Conservation (phyloP, 768 basidiomycete species). For the Polyporus arcularius region DNA sequence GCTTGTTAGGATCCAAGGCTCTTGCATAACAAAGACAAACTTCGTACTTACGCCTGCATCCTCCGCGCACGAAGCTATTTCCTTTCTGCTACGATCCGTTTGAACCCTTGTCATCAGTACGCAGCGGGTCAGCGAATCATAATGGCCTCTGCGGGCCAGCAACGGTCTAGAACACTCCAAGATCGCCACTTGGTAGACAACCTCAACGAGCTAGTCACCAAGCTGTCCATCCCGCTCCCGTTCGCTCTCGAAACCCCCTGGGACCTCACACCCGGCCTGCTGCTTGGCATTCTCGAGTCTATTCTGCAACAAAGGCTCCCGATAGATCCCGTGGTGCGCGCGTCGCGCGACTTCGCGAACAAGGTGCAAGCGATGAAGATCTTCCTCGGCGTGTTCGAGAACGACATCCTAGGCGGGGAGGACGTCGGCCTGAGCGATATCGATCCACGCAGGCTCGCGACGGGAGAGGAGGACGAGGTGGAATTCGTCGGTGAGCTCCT, state of each 20-base stretch:
- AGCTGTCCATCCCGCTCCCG: conserved; percentile 31
- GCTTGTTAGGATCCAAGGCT: background rate
- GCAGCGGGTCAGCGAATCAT: too few relatives aligned
- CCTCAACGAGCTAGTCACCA: conserved; percentile 34
- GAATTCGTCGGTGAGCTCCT: conserved; percentile 65
- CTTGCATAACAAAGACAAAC: background rate
- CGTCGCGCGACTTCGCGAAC: conserved; percentile 36
- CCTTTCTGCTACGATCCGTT: background rate
- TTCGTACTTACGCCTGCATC: background rate
- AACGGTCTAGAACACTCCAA: background rate
- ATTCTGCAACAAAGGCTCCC: conserved; percentile 58
- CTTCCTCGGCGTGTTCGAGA: conserved; percentile 72
- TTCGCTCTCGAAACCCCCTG: conserved; percentile 34
- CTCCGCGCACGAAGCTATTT: background rate
- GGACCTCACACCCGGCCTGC: conserved; percentile 71
- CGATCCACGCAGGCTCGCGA: conserved; percentile 65
- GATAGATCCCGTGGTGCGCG: conserved; percentile 37
- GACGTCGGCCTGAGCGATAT: conserved; percentile 67
- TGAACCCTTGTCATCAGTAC: background rate
- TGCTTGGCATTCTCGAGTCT: conserved; percentile 70
- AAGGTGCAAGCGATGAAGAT: conserved; percentile 72
- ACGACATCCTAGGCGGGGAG: conserved; percentile 53
- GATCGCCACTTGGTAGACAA: conserved; percentile 13
- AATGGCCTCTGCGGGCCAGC: background rate
- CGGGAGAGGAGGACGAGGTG: conserved; percentile 67